Conservation (phyloP, 768 basidiomycete species). For the Tylopilus felleus region DNA sequence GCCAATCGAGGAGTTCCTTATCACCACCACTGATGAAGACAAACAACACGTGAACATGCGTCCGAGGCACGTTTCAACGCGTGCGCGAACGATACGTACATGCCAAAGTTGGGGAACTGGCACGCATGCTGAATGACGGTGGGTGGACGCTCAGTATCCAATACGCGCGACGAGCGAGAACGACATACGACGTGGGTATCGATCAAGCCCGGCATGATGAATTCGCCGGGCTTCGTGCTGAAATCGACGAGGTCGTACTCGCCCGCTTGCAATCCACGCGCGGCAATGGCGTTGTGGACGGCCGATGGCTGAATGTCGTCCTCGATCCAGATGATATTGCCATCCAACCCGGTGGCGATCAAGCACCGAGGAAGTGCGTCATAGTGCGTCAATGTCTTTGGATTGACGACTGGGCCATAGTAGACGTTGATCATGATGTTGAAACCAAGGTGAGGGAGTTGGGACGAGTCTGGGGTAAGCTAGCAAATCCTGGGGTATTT, state of each 20-base stretch:
- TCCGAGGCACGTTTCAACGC: background rate
- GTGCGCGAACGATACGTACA: slow-evolving; percentile 12
- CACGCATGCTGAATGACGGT: slow-evolving; percentile 21
- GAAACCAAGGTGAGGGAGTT: background rate
- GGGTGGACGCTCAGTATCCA: background rate
- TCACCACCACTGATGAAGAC: slow-evolving; percentile 60
- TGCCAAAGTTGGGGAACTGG: slow-evolving; percentile 41
- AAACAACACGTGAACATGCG: background rate
- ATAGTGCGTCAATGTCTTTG: slow-evolving; percentile 41
- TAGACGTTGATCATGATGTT: slow-evolving; percentile 35
- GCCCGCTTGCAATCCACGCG: slow-evolving; percentile 45
- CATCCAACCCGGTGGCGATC: slow-evolving; percentile 47
- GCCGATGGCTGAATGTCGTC: slow-evolving; percentile 48
- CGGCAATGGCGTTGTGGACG: slow-evolving; percentile 49
- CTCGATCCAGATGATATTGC: slow-evolving; percentile 69
- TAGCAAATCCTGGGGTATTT: background rate
- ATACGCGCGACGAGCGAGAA: background rate
- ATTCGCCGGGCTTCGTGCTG: slow-evolving; percentile 45
- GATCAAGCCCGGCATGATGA: slow-evolving; percentile 82
- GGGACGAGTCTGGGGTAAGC: too few species aligned
- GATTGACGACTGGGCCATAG: slow-evolving; percentile 59
- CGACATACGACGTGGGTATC: slow-evolving; percentile 83
- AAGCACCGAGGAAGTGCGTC: slow-evolving; percentile 50
- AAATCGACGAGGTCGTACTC: slow-evolving; percentile 33
- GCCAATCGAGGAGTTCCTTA: slow-evolving; percentile 84